Evolutionary conservation across 2,329 filamentous ascomycete species (phyloP).

Genomic region (Metarhizium humberi): DNA sequence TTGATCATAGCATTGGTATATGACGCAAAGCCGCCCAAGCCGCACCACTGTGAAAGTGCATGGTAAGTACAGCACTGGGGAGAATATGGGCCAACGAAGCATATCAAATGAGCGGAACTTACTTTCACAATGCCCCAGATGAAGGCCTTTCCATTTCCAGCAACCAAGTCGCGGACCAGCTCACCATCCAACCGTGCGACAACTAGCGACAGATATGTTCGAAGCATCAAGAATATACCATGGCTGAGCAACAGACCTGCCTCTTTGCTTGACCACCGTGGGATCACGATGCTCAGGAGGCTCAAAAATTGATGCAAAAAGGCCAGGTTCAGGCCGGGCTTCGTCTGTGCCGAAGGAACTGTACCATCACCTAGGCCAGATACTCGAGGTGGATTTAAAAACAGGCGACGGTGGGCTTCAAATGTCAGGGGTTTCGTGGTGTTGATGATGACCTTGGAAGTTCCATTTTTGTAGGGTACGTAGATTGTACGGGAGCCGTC

Average conservation of each 20-base stretch:
- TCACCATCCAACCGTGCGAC: conserved; percentile 91
- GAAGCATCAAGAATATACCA: conserved; percentile 76
- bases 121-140: conserved; percentile 79
- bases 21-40: conserved; percentile 83
- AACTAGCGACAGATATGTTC: conserved; percentile 88
- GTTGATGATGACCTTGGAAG: conserved; percentile 83
- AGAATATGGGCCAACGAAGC: not conserved
- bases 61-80: not conserved
- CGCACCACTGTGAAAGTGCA: conserved; percentile 58
- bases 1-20: conserved; percentile 99
- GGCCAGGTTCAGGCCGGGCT: conserved; percentile 87
- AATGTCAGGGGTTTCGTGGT: conserved; percentile 90
- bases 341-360: conserved; percentile 81
- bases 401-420: conserved; percentile 87
- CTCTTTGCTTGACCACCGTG: conserved; percentile 91
- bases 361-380: conserved; percentile 65
- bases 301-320: conserved; percentile 96
- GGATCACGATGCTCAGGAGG: conserved; percentile 94
- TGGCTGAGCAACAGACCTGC: conserved; percentile 84
- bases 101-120: conserved; percentile 11
- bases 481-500: conserved; percentile 93
- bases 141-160: conserved; percentile 82
- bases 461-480: conserved; percentile 81
- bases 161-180: conserved; percentile 93
- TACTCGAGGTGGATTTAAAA: conserved; percentile 81